Conservation (phyloP, 768 basidiomycete genomes). For the Termitomyces sp. region DNA sequence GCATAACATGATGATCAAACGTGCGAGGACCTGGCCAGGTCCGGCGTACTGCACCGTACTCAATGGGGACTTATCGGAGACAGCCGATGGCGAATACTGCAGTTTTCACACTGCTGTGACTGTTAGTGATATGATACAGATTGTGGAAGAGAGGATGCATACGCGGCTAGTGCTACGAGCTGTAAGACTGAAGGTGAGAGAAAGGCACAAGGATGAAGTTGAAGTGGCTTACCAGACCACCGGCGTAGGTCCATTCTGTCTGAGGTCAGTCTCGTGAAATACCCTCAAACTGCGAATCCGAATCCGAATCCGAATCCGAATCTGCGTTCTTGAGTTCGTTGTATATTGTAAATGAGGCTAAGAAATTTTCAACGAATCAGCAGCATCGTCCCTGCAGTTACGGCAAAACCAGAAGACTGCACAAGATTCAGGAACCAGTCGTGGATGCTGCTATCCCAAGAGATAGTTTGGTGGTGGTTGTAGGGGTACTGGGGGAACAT, state of each 20-base stretch:
- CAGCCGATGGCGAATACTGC: constrained; percentile 65
- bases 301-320: constrained; percentile 30
- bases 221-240: constrained; percentile 45
- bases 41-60: no score
- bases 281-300: constrained; percentile 46
- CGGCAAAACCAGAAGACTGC: no score
- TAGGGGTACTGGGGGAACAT: no score
- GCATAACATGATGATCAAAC: no score
- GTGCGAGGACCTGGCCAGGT: no score
- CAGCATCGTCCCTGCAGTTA: no score
- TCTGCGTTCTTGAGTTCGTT: constrained; percentile 45
- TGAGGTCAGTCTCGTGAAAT: constrained; percentile 40
- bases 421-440: no score
- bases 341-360: constrained; percentile 54
- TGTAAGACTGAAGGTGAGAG: constrained; percentile 16
- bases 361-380: constrained; percentile 34
- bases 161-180: constrained; percentile 61
- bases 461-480: no score
- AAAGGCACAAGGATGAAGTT: not conserved
- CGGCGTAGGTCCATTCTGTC: constrained; percentile 63
- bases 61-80: no score
- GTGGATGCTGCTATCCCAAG: no score
- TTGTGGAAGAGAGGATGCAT: constrained; percentile 15
- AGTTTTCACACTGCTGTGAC: constrained; percentile 34
- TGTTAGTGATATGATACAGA: not conserved